A percentile compares a stretch with the other conserved stretches of the same genome.
Evolutionary conservation across 805 yeast genomes (phyloP).

Genomic region (Candida khao-thaluensis): DNA sequence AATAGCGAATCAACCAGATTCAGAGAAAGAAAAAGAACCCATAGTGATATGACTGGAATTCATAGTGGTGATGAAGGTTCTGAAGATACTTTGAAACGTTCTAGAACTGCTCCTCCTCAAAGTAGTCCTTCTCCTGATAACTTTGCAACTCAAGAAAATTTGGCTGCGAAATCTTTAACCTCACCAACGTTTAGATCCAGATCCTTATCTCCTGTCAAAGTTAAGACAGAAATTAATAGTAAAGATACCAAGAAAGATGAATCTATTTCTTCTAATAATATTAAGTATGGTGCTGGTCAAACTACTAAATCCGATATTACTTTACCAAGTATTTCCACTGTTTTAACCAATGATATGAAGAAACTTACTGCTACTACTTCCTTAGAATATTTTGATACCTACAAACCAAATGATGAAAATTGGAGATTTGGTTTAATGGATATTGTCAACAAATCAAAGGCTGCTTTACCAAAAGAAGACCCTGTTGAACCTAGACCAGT

Average conservation of each 20-base stretch:
- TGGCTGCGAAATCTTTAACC: background rate
- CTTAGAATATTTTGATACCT: slow-evolving; percentile 44
- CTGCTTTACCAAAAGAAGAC: slow-evolving; percentile 17
- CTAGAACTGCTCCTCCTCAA: slow-evolving; percentile 49
- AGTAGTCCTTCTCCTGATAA: slow-evolving; percentile 25
- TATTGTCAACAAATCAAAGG: slow-evolving; percentile 27
- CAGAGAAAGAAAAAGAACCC: slow-evolving; percentile 26
- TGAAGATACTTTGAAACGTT: slow-evolving; percentile 26
- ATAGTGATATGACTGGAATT: slow-evolving; percentile 21
- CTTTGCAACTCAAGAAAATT: background rate
- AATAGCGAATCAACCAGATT: slow-evolving; percentile 14
- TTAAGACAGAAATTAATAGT: background rate
- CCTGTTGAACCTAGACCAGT: slow-evolving; percentile 26
- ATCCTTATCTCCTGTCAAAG: slow-evolving; percentile 28
- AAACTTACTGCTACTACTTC: slow-evolving; percentile 43
- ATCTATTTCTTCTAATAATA: background rate
- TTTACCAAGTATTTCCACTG: slow-evolving; percentile 39
- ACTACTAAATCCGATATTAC: slow-evolving; percentile 14
- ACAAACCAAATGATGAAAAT: slow-evolving; percentile 44
- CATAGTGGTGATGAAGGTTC: slow-evolving; percentile 11
- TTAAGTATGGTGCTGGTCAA: slow-evolving; percentile 3
- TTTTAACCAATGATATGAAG: slow-evolving; percentile 26
- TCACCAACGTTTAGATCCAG: slow-evolving; percentile 20
- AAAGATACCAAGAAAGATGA: background rate
- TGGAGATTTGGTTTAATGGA: slow-evolving; percentile 44